These are phyloP conservation scores for Rhizophagus clarus DNA, from an alignment of 192 early-diverging fungal species.

Conservation along the genomic window DNA sequence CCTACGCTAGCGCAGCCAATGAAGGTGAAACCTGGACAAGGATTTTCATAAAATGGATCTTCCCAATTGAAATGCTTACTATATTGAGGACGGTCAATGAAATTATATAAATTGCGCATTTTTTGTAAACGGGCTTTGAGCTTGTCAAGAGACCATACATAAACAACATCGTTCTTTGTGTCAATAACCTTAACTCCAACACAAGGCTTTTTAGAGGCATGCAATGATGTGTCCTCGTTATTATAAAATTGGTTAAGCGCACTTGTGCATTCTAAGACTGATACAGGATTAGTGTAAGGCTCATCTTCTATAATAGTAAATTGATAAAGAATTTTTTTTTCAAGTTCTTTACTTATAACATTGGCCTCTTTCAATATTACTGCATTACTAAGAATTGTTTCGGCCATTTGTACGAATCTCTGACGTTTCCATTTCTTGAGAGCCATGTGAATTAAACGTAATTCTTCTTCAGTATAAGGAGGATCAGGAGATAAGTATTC, in stretches of 20 bases:
- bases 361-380: conserved; percentile 88
- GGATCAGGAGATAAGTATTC: conserved; percentile 37
- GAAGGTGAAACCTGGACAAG: conserved; percentile 54
- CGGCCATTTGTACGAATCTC: conserved; percentile 63
- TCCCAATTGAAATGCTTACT: conserved; percentile 58
- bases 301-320: conserved; percentile 74
- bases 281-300: conserved; percentile 50
- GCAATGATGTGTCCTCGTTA: conserved; percentile 50
- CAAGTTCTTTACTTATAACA: conserved; percentile 83
- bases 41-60: conserved; percentile 63
- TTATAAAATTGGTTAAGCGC: conserved; percentile 51
- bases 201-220: conserved; percentile 48
- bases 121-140: conserved; percentile 60
- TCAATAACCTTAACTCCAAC: conserved; percentile 61
- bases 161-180: conserved; percentile 53
- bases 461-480: conserved; percentile 48
- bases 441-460: conserved; percentile 43
- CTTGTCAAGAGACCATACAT: conserved; percentile 66
- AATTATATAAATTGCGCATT: conserved; percentile 72
- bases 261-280: conserved; percentile 55
- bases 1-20: conserved; percentile 52
- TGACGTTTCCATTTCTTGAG: conserved; percentile 54
- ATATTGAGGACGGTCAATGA: conserved; percentile 57
- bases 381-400: conserved; percentile 68
- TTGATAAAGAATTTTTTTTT: conserved; percentile 80